Conservation (phyloP, 2,329 filamentous ascomycete species). For the Trichoderma citrinoviride region DNA sequence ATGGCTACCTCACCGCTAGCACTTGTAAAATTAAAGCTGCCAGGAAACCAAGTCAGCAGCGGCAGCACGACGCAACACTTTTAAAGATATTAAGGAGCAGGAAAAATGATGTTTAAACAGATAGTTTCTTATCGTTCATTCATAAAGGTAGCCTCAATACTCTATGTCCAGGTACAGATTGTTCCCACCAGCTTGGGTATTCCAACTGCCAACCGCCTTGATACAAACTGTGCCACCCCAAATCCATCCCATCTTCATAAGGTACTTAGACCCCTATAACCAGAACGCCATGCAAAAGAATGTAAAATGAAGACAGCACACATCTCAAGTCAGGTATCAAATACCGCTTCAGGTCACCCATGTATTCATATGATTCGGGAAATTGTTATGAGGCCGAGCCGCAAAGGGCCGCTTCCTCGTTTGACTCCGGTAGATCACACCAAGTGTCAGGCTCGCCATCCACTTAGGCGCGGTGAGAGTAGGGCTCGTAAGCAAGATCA, state of each 20-base stretch:
- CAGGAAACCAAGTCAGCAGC: neutral
- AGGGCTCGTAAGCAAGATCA: slow-evolving; percentile 63
- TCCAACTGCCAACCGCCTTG: slow-evolving; percentile 4
- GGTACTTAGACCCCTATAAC: neutral
- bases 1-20: neutral
- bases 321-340: neutral
- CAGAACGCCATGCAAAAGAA: slow-evolving; percentile 23
- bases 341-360: neutral
- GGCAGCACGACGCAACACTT: neutral
- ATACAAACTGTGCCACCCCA: neutral
- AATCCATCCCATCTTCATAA: neutral
- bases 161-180: slow-evolving; percentile 21
- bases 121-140: slow-evolving; percentile 19
- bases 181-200: slow-evolving; percentile 22
- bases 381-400: neutral
- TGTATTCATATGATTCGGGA: neutral
- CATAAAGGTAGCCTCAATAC: slow-evolving; percentile 15
- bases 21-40: neutral
- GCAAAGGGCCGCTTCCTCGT: neutral
- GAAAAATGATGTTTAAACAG: neutral
- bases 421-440: neutral
- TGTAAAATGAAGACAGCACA: neutral
- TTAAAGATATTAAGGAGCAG: too few relatives aligned
- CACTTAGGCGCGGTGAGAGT: slow-evolving; percentile 54
- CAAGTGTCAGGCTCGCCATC: neutral